A percentile compares a stretch with the other conserved stretches of the same genome.
These are phyloP conservation scores for Carex parvula DNA, from an alignment of 176 grass and related monocot genomes.

Conservation along the genomic window DNA sequence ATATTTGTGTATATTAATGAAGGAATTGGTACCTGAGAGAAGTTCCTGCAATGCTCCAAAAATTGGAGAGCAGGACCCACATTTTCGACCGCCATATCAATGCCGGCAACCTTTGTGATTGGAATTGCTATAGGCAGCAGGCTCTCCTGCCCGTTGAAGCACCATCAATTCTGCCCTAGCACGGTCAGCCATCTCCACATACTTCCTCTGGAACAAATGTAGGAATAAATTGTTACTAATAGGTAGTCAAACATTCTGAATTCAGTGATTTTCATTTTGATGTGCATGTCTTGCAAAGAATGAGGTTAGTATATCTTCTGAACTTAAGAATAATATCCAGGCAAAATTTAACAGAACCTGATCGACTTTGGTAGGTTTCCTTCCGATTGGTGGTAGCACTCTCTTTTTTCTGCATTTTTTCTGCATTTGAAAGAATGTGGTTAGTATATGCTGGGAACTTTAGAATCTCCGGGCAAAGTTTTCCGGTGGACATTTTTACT, in stretches of 20 bases:
- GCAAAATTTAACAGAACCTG: not conserved
- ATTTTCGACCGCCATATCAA: not conserved
- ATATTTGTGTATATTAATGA: not conserved
- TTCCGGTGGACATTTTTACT: not conserved
- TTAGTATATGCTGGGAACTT: too few relatives aligned
- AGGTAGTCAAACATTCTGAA: not conserved
- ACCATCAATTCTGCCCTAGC: not conserved
- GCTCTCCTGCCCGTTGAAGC: not conserved
- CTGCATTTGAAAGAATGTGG: not conserved
- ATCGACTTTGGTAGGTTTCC: too few relatives aligned
- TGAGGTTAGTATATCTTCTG: not conserved
- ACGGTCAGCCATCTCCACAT: not conserved
- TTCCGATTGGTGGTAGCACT: too few relatives aligned
- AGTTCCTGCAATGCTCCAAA: not conserved
- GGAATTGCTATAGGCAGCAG: not conserved
- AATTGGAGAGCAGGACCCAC: not conserved
- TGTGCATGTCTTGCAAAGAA: not conserved
- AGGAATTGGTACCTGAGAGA: not conserved
- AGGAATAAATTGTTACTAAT: not conserved
- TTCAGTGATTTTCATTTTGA: not conserved
- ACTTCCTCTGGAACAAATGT: not conserved
- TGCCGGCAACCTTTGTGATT: not conserved
- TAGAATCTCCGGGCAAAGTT: not conserved
- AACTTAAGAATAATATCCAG: too few relatives aligned
- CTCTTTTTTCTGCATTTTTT: too few relatives aligned